Evolutionary conservation across 2,329 filamentous ascomycete species (phyloP).

Genomic region (Curvularia sp.): DNA sequence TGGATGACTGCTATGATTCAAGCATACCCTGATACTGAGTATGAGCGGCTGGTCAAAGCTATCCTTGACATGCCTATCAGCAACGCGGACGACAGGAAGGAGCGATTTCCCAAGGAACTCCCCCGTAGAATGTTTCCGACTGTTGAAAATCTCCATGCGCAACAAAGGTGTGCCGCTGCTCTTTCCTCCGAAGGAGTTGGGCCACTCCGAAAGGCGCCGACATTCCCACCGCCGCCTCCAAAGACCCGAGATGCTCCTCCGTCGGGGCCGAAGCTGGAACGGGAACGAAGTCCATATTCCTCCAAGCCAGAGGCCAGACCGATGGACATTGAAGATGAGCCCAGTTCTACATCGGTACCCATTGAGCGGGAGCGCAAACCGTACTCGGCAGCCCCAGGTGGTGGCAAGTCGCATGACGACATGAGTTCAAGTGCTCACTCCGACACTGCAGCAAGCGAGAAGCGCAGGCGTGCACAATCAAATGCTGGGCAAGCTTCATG

Average conservation of each 20-base stretch:
- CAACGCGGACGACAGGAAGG: slow-evolving; percentile 68
- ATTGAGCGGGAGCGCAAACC: slow-evolving; percentile 72
- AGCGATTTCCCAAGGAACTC: slow-evolving; percentile 80
- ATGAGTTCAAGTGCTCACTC: slow-evolving; percentile 34
- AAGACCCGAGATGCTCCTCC: slow-evolving; percentile 23
- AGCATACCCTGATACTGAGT: slow-evolving; percentile 79
- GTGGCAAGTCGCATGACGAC: slow-evolving; percentile 62
- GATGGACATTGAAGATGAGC: slow-evolving; percentile 47
- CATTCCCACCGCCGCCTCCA: slow-evolving; percentile 48
- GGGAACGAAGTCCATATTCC: slow-evolving; percentile 47
- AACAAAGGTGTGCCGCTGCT: slow-evolving; percentile 67
- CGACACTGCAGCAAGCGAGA: slow-evolving; percentile 33
- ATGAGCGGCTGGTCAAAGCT: slow-evolving; percentile 71
- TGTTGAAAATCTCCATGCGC: slow-evolving; percentile 62
- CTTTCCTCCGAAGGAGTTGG: slow-evolving; percentile 60
- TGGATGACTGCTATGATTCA: slow-evolving; percentile 78
- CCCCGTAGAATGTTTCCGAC: slow-evolving; percentile 75
- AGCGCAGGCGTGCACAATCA: slow-evolving; percentile 44
- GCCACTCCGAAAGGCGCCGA: slow-evolving; percentile 45
- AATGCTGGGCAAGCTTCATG: slow-evolving; percentile 43
- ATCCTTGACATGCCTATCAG: slow-evolving; percentile 75
- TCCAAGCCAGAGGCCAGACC: slow-evolving; percentile 33
- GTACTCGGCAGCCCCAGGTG: slow-evolving; percentile 66
- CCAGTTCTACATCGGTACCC: slow-evolving; percentile 54
- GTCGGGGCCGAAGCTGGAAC: slow-evolving; percentile 38